Base-by-base conservation (phyloP, 495 filamentous ascomycete genomes). In the Hypoxylon crocopeplum region DNA sequence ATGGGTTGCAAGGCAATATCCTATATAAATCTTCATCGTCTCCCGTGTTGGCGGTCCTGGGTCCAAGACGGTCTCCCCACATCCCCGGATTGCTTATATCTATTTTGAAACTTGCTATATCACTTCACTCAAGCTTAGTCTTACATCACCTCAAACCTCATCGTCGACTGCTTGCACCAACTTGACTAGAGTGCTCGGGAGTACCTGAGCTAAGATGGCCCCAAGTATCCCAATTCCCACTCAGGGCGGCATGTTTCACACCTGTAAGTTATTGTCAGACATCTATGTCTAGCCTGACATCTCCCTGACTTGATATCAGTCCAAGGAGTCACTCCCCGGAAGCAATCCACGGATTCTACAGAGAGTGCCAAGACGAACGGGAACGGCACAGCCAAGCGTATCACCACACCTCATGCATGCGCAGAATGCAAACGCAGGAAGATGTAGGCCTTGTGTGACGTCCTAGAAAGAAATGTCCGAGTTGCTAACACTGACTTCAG, bases 341-440 rank as follows among this genome's bases (percentile, higher is more conserved):
- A 80, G 46, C 66, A 75, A 19, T 76, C 77, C 5, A 72, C 75
- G 37, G 77, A 78, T 27, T 78, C 75, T 40, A 72, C 69, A 42
- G 77, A 78, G 48, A 78, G 67, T 60, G 50, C 66, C 58, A 78
- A 79, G 69, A 61, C 75, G 47, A 79, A 55, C 41, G 68, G 70
- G 15, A 69, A 64, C 40, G 68, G 69, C 32, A 68, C 75, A 41
- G 50, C 66, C 29, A 70, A 69, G 47, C 59, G 69, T 62, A 82
- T 82, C 58, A 83, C 80, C 44, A 84, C 80, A 44, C 80, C 80
- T 29, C 81, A 84, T 59, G 81, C 81, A 39, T 84, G 81, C 67
- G 80, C 80, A 48, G 81, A 84, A 66, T 84, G 81, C 71, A 83
- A 84, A 66, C 72, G 81, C 33, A 77, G 81, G 41, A 84, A 84